Evolutionary conservation across 2,329 filamentous ascomycete genomes (phyloP), one percentile per base, ranked within the genome.

Genomic region (Penicillium sp.): DNA sequence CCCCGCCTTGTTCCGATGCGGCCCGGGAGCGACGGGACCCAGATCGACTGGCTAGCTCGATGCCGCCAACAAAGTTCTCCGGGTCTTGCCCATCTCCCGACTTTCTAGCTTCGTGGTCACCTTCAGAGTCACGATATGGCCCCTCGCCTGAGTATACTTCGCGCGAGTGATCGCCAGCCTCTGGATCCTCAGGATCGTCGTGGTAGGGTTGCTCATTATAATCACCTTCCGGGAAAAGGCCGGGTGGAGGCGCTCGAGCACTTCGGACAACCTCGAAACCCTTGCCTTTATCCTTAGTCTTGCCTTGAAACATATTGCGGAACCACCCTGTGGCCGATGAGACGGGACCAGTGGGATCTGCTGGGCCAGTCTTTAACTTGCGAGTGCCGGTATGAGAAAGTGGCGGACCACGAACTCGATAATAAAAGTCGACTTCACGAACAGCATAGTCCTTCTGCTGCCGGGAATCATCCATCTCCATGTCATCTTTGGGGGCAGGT

Each of bases 231-330:
- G 69, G 78, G 77, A 76, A 71, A 61, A 82, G 83, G 80, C 92
- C 89, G 57, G 88, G 87, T 7, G 90, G 88, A 2, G 92, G 92
- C 79, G 95, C 92, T 54, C 93, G 85, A 8, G 92, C 86, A 71
- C 93, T 97, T 68, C 95, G 82, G 16, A 99, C 93, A 5, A 99
- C 95, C 73, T 98, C 95, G 65, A 99, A 99, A 0, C 95, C 95
- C 75, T 98, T 98, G 63, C 89, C 88, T 75, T 96, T 96, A 64
- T 97, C 93, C 71, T 96, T 97, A 7, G 88, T 92, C 77, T 96
- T 96, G 16, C 89, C 90, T 13, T 88, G 88, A 57, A 96, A 85
- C 6, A 96, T 71, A 52, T 83, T 85, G 65, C 91, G 88, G 73
- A 98, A 86, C 92, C 93, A 99, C 4, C 92, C 91, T 0, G 90